Percentiles rank a stretch among this genome's conserved stretches.
phyloP scores from a whole-genome alignment of 2,329 filamentous ascomycete genomes.

The Alternaria gansuensis region DNA sequence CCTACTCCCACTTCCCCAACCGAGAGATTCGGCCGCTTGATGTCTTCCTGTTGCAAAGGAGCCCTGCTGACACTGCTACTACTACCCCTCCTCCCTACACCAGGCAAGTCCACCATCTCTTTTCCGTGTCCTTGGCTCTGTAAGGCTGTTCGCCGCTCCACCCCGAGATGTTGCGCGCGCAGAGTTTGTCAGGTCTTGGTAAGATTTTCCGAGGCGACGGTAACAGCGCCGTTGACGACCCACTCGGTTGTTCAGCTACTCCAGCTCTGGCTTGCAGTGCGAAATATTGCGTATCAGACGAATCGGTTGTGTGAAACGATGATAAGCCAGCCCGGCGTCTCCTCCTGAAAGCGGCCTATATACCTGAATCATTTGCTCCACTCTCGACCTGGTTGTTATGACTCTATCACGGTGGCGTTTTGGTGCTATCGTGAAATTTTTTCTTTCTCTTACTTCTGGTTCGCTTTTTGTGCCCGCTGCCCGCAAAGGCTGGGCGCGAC shows the following conservation, averaged over 20 bases:
- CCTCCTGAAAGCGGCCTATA: background rate
- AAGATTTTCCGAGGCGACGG: conserved; percentile 6
- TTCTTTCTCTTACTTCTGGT: background rate
- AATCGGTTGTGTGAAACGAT: conserved; percentile 1
- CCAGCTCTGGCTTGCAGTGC: conserved; percentile 3
- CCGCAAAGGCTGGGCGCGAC: conserved; percentile 2
- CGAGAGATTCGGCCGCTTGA: conserved; percentile 12
- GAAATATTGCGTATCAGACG: conserved; percentile 3
- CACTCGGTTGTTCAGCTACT: conserved; percentile 5
- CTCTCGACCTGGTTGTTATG: conserved; percentile 6
- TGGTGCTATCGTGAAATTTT: background rate
- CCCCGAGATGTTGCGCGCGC: conserved; percentile 12
- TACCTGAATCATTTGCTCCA: conserved; percentile 21
- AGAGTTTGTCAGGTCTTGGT: conserved; percentile 7
- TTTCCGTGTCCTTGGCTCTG: conserved; percentile 4
- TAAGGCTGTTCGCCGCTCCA: conserved; percentile 15
- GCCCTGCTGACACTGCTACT: conserved; percentile 3
- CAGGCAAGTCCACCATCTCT: conserved; percentile 1
- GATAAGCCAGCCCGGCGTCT: background rate
- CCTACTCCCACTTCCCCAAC: conserved; percentile 1
- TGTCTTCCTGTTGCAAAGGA: conserved; percentile 14
- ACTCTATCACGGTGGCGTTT: conserved; percentile 14
- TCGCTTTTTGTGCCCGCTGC: background rate
- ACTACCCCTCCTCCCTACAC: conserved; percentile 2
- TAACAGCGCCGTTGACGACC: conserved; percentile 14